Evolutionary conservation across 495 filamentous ascomycete species (phyloP).

Genomic region (Podospora tetraspora): DNA sequence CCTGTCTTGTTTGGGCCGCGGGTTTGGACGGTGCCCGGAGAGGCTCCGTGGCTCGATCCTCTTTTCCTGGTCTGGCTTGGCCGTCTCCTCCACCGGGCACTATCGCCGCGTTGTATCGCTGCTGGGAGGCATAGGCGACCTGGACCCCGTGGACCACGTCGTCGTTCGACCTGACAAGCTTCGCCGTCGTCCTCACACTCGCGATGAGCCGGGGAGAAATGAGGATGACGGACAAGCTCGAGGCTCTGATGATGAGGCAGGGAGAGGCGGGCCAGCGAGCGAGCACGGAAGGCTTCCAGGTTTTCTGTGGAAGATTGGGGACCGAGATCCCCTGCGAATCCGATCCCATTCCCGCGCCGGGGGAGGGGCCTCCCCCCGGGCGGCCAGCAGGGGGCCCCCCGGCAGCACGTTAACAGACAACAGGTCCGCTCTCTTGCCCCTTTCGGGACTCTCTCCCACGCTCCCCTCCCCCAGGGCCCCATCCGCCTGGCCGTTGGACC

Average conservation of each 20-base stretch:
- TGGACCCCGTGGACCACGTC: not conserved
- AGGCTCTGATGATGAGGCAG: not conserved
- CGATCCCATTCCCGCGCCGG: slow-evolving; percentile 21
- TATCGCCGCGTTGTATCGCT: not conserved
- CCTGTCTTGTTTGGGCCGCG: slow-evolving; percentile 17
- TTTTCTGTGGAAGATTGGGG: slow-evolving; percentile 7
- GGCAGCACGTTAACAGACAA: slow-evolving; percentile 12
- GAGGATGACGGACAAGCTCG: not conserved
- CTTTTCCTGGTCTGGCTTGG: not conserved
- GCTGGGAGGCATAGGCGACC: not conserved
- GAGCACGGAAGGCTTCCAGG: not conserved
- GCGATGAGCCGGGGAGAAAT: not conserved
- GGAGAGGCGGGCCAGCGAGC: not conserved
- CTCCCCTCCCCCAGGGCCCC: not conserved
- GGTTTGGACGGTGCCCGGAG: not conserved
- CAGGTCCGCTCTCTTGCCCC: slow-evolving; percentile 23
- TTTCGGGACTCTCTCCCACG: slow-evolving; percentile 15
- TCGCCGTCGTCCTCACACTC: not conserved
- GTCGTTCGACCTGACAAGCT: not conserved
- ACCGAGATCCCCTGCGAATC: slow-evolving; percentile 11
- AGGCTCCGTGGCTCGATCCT: not conserved
- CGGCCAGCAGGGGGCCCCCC: slow-evolving; percentile 18
- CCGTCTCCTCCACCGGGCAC: not conserved
- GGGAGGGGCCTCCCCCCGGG: slow-evolving; percentile 11
- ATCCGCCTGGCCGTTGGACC: slow-evolving; percentile 6